phyloP scores from a whole-genome alignment of 495 filamentous ascomycete species.

The Clohesyomyces aquaticus region DNA sequence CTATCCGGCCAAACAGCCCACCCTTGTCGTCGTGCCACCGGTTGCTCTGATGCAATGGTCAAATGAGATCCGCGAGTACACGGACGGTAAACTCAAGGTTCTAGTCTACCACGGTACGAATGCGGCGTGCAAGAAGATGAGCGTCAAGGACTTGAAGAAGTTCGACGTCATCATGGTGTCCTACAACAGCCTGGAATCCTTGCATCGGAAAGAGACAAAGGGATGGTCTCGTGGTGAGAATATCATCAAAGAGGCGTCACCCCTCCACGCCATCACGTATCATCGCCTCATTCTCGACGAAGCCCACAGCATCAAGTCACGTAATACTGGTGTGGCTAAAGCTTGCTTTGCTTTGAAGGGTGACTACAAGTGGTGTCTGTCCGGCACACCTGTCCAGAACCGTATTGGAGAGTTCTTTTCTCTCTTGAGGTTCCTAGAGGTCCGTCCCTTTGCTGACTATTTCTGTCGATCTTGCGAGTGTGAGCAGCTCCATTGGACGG shows the following conservation, averaged over 20 bases:
- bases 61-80: slow-evolving; percentile 89
- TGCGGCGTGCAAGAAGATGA: slow-evolving; percentile 73
- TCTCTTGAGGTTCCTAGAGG: slow-evolving; percentile 83
- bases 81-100: slow-evolving; percentile 83
- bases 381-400: slow-evolving; percentile 92
- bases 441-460: slow-evolving; percentile 87
- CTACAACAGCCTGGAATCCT: slow-evolving; percentile 85
- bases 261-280: slow-evolving; percentile 83
- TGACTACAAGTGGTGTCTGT: slow-evolving; percentile 91
- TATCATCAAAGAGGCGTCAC: slow-evolving; percentile 77
- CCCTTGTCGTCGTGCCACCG: slow-evolving; percentile 88
- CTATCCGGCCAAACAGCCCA: slow-evolving; percentile 78
- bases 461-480: slow-evolving; percentile 86
- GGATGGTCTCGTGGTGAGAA: slow-evolving; percentile 80
- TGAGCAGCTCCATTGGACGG: slow-evolving; percentile 78
- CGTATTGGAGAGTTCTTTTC: slow-evolving; percentile 98
- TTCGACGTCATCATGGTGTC: slow-evolving; percentile 96
- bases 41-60: slow-evolving; percentile 98
- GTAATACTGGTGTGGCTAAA: slow-evolving; percentile 86
- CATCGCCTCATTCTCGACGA: slow-evolving; percentile 95
- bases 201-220: slow-evolving; percentile 89
- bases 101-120: slow-evolving; percentile 89
- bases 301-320: slow-evolving; percentile 92
- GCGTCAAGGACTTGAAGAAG: slow-evolving; percentile 70
- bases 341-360: slow-evolving; percentile 88